phyloP scores from a whole-genome alignment of 352 stramenopile species.

The Blastocystis sp. region DNA sequence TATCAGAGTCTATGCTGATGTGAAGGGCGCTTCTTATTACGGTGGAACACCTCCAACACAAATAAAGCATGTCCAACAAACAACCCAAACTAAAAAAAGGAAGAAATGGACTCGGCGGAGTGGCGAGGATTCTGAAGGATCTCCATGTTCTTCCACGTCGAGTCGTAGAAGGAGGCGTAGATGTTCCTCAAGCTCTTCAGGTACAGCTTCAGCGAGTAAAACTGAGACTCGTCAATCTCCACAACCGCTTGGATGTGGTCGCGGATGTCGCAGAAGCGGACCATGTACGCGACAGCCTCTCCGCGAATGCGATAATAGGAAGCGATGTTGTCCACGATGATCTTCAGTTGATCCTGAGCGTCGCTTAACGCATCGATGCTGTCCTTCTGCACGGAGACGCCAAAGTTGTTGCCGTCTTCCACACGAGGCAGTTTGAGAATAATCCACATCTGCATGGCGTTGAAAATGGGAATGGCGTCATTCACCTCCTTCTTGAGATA shows the following conservation, averaged over 20 bases:
- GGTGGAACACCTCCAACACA: no score
- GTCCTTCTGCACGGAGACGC: conserved; percentile 73
- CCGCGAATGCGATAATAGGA: conserved; percentile 22
- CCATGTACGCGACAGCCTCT: background rate
- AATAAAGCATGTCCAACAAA: background rate
- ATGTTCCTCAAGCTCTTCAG: conserved; percentile 13
- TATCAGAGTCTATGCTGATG: no score
- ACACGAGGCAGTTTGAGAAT: conserved; percentile 75
- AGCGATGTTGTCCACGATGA: conserved; percentile 14
- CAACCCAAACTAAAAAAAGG: conserved; percentile 53
- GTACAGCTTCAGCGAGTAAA: conserved; percentile 22
- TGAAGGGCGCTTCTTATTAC: no score
- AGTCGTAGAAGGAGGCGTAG: conserved; percentile 26
- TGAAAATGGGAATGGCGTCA: conserved; percentile 35
- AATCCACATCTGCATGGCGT: conserved; percentile 75
- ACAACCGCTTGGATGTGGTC: conserved; percentile 7
- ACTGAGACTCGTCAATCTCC: conserved; percentile 55
- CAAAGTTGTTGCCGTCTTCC: conserved; percentile 77
- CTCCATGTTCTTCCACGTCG: conserved; percentile 30
- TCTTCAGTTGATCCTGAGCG: background rate
- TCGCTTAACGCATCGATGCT: background rate
- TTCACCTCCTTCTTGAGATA: conserved; percentile 21
- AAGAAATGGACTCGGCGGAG: background rate
- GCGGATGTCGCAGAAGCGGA: background rate
- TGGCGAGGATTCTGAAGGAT: conserved; percentile 33